A percentile compares a stretch with the other conserved stretches of the same genome.
Conservation (phyloP, 768 basidiomycete genomes). For the Tricholoma sp. region DNA sequence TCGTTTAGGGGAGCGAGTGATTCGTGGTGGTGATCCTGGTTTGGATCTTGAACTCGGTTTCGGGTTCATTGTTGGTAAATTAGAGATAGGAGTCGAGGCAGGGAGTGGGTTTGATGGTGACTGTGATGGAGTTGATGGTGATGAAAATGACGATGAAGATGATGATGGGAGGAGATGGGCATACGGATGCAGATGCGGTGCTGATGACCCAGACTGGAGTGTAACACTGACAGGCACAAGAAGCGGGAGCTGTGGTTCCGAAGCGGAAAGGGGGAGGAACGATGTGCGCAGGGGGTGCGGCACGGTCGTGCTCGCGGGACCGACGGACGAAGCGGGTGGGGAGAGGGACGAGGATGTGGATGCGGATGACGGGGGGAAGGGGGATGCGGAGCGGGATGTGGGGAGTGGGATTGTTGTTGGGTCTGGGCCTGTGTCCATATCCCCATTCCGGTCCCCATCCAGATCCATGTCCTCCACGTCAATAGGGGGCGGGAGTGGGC, state of each 20-base stretch:
- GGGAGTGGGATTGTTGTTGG: conserved; percentile 11
- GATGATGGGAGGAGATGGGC: not conserved
- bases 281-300: conserved; percentile 17
- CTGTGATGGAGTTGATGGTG: not conserved
- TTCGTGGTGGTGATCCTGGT: not conserved
- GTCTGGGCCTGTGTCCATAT: conserved; percentile 7
- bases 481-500: not conserved
- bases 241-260: conserved; percentile 7
- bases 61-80: too few relatives aligned
- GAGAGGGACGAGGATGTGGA: not conserved
- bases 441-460: not conserved
- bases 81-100: not conserved
- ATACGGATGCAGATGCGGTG: conserved; percentile 33
- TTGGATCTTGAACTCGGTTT: not conserved
- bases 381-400: conserved; percentile 8
- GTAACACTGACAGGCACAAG: too few relatives aligned
- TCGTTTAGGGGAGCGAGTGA: not conserved
- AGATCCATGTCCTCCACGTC: not conserved
- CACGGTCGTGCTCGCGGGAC: not conserved
- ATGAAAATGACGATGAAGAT: too few relatives aligned
- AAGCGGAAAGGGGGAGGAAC: conserved; percentile 9
- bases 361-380: conserved; percentile 5
- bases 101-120: not conserved
- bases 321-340: not conserved
- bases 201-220: conserved; percentile 25